These are phyloP conservation scores for Hypoxylon sp. DNA, from an alignment of 2,329 filamentous ascomycete genomes.

Conservation along the genomic window DNA sequence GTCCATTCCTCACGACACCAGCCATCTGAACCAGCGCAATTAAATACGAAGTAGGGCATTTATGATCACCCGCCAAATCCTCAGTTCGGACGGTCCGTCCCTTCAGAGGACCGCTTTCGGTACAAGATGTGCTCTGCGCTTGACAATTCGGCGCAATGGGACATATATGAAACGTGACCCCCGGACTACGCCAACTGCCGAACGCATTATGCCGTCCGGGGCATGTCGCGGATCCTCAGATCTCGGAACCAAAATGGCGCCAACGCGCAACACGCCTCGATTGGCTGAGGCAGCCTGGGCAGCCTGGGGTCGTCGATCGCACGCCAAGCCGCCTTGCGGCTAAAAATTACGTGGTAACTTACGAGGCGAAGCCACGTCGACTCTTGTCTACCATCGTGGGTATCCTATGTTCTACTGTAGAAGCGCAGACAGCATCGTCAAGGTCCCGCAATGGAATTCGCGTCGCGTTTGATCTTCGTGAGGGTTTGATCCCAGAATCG, in stretches of 20 bases:
- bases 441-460: conserved; percentile 10
- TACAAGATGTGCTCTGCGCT: conserved; percentile 17
- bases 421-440: background rate
- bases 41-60: background rate
- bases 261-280: conserved; percentile 6
- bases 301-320: conserved; percentile 35
- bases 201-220: conserved; percentile 22
- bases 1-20: background rate
- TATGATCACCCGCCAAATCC: background rate
- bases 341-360: conserved; percentile 6
- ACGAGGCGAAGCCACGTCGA: conserved; percentile 24
- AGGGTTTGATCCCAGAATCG: conserved; percentile 28
- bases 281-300: conserved; percentile 33
- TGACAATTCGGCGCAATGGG: conserved; percentile 24
- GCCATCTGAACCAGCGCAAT: conserved; percentile 3
- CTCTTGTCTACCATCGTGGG: conserved; percentile 4
- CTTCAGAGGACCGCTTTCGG: conserved; percentile 4
- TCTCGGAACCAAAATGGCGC: conserved; percentile 18
- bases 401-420: background rate
- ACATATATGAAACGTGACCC: conserved; percentile 37
- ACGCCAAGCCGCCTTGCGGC: conserved; percentile 30
- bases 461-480: conserved; percentile 40
- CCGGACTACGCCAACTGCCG: conserved; percentile 17
- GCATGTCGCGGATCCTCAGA: conserved; percentile 38
- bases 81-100: conserved; percentile 10